A percentile compares a stretch with the other conserved stretches of the same genome.
phyloP scores from a whole-genome alignment of 2,329 filamentous ascomycete genomes.

The Arthrobotrys iridis region DNA sequence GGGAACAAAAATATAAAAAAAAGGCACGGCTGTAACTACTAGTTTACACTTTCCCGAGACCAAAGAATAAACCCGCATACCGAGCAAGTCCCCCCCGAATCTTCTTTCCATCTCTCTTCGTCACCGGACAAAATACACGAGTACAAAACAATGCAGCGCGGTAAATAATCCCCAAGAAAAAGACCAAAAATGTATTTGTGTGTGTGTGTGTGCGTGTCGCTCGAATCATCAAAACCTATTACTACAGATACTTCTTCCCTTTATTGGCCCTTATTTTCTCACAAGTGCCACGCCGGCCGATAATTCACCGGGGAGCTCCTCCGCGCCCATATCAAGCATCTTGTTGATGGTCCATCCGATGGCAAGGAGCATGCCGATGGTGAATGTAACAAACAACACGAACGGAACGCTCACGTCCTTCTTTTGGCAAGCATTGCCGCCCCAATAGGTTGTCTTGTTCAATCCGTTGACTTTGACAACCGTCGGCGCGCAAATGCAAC shows the following conservation, averaged over 20 bases:
- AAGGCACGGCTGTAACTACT: slow-evolving; percentile 18
- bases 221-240: slow-evolving; percentile 42
- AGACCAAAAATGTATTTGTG: slow-evolving; percentile 15
- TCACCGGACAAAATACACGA: slow-evolving; percentile 1
- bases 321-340: slow-evolving; percentile 82
- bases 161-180: slow-evolving; percentile 14
- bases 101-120: background rate
- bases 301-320: slow-evolving; percentile 90
- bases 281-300: slow-evolving; percentile 88
- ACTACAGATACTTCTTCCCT: slow-evolving; percentile 24
- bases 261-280: slow-evolving; percentile 64
- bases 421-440: slow-evolving; percentile 87
- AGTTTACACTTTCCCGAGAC: slow-evolving; percentile 45
- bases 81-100: background rate
- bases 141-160: slow-evolving; percentile 3
- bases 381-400: slow-evolving; percentile 83
- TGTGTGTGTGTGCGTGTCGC: slow-evolving; percentile 21
- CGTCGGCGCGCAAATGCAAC: slow-evolving; percentile 77
- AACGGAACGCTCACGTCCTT: slow-evolving; percentile 88
- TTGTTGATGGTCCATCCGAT: slow-evolving; percentile 72
- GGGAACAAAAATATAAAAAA: no score
- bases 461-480: slow-evolving; percentile 64
- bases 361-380: slow-evolving; percentile 73
- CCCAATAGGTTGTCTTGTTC: slow-evolving; percentile 78
- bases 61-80: background rate